Conservation (phyloP, 2,329 filamentous ascomycete species). For the Penicillium sp. region DNA sequence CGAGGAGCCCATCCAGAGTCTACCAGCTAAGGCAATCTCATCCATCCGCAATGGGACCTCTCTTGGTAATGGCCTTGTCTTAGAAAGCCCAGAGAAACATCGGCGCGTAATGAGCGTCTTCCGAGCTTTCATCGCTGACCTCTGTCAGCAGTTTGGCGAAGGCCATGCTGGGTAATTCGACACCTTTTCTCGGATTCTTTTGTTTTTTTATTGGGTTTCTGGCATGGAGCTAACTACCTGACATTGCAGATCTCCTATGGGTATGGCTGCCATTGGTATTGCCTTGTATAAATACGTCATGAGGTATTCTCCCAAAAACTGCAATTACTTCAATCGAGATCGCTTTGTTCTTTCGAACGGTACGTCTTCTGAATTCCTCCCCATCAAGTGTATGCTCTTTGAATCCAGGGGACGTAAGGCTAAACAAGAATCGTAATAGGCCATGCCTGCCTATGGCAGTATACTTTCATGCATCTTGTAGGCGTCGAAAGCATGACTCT, state of each 20-base stretch:
- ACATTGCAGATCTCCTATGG: no score
- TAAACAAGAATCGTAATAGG: conserved; percentile 54
- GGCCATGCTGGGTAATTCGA: conserved; percentile 67
- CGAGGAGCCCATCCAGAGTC: conserved; percentile 5
- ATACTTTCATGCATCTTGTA: conserved; percentile 35
- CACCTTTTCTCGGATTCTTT: neutral
- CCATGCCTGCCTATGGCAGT: conserved; percentile 39
- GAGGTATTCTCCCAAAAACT: conserved; percentile 44
- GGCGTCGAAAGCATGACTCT: conserved; percentile 38
- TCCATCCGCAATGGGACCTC: conserved; percentile 3
- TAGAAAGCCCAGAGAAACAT: conserved; percentile 29
- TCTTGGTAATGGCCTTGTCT: neutral
- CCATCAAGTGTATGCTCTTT: neutral
- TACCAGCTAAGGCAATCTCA: conserved; percentile 11
- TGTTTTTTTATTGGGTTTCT: no score
- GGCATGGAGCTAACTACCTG: no score
- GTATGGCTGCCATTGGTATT: conserved; percentile 51
- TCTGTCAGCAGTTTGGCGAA: conserved; percentile 71
- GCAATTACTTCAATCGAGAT: conserved; percentile 48
- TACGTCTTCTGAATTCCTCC: no score
- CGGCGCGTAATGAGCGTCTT: conserved; percentile 64
- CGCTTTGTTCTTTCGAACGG: conserved; percentile 52
- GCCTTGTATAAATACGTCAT: conserved; percentile 50
- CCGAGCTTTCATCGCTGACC: conserved; percentile 66
- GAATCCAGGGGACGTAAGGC: conserved; percentile 34